These are phyloP conservation scores for Termitomyces sp. DNA, from an alignment of 768 basidiomycete species.

Conservation along the genomic window DNA sequence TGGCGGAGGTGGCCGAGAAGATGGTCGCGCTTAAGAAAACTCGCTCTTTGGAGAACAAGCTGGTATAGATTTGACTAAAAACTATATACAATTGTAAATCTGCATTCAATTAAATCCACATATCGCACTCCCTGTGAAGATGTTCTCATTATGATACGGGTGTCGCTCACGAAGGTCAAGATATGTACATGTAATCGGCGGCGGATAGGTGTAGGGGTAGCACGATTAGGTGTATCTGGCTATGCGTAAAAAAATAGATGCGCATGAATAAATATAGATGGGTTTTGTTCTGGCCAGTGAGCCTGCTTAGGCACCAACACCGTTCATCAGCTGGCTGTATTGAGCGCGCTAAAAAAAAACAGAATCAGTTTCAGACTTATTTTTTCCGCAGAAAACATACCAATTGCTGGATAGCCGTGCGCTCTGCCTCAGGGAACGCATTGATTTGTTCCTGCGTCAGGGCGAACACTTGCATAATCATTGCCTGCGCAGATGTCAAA, in stretches of 20 bases:
- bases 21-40: constrained; percentile 68
- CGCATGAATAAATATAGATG: constrained; percentile 3
- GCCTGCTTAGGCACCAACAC: constrained; percentile 17
- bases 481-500: constrained; percentile 44
- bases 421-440: constrained; percentile 73
- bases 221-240: constrained; percentile 7
- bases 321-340: constrained; percentile 39
- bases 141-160: background rate
- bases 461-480: constrained; percentile 84
- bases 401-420: constrained; percentile 76
- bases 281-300: background rate
- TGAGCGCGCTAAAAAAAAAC: constrained; percentile 32
- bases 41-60: constrained; percentile 39
- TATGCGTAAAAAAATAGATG: constrained; percentile 1
- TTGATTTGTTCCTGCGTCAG: constrained; percentile 84
- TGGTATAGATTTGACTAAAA: background rate
- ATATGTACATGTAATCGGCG: constrained; percentile 2
- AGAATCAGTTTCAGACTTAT: background rate
- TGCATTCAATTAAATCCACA: constrained; percentile 3
- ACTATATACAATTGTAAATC: background rate
- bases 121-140: background rate
- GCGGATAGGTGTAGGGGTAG: background rate
- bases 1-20: constrained; percentile 71
- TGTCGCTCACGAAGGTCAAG: constrained; percentile 2
- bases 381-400: constrained; percentile 34